These are phyloP conservation scores for Aquilaria yunnanensis DNA, from an alignment of 345 rosid species.

Conservation along the genomic window DNA sequence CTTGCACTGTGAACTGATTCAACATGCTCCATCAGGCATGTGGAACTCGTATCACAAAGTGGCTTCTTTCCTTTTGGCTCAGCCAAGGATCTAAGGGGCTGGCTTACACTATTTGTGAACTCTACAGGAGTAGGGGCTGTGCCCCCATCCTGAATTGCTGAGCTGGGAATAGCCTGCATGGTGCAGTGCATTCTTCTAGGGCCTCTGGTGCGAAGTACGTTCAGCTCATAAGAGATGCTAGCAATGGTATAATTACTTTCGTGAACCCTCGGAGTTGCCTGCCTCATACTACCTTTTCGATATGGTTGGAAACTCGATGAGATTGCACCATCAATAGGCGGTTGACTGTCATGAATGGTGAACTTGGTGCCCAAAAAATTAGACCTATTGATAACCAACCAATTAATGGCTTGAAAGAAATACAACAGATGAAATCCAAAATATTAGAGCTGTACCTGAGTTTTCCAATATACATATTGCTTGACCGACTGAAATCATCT, in stretches of 20 bases:
- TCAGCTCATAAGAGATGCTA: conserved; percentile 66
- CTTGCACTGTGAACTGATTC: conserved; percentile 9
- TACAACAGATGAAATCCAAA: conserved; percentile 1
- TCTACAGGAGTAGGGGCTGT: conserved; percentile 47
- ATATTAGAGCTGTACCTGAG: conserved; percentile 41
- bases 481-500: conserved; percentile 57
- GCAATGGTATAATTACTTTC: conserved; percentile 38
- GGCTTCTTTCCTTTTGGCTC: conserved; percentile 35
- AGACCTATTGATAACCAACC: conserved; percentile 47
- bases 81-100: conserved; percentile 12
- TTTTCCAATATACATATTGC: conserved; percentile 60
- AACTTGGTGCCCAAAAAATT: conserved; percentile 92
- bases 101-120: conserved; percentile 22
- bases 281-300: conserved; percentile 32
- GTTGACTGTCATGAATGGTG: conserved; percentile 61
- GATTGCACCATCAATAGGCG: conserved; percentile 29
- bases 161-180: conserved; percentile 52
- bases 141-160: conserved; percentile 67
- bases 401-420: conserved; percentile 10
- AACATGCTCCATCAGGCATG: conserved; percentile 20
- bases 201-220: conserved; percentile 79
- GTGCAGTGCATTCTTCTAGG: conserved; percentile 90
- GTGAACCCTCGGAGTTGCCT: conserved; percentile 37
- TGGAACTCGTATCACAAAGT: conserved; percentile 28
- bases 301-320: conserved; percentile 22